Conservation (phyloP, 164 flowering plant genomes). For the Berberis thunbergii region DNA sequence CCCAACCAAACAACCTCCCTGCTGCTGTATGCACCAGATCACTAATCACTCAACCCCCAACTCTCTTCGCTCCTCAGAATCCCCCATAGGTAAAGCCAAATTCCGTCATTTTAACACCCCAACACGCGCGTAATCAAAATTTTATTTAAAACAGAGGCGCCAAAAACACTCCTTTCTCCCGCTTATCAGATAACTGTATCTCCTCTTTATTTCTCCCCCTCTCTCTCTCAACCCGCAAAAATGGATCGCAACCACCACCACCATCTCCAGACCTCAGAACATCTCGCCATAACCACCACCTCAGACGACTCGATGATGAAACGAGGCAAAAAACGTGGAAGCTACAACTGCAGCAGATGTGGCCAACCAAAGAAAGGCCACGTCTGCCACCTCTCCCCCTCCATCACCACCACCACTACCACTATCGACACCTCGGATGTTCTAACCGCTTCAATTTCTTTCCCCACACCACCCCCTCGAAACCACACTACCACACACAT, state of each 20-base stretch:
- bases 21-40: too few species aligned
- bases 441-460: neutral
- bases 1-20: too few species aligned
- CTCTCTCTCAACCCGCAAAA: slow-evolving; percentile 28
- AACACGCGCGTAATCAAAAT: neutral
- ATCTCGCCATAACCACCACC: slow-evolving; percentile 5
- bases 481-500: slow-evolving; percentile 10
- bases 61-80: too few species aligned
- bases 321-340: slow-evolving; percentile 69
- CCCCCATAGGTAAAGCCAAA: too few species aligned
- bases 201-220: slow-evolving; percentile 6
- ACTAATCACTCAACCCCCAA: too few species aligned
- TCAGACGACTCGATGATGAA: slow-evolving; percentile 9
- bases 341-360: slow-evolving; percentile 84
- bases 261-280: too few species aligned
- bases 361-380: slow-evolving; percentile 93
- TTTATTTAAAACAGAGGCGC: neutral
- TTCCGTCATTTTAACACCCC: too few species aligned
- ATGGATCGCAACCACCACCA: slow-evolving; percentile 3
- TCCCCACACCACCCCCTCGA: slow-evolving; percentile 7
- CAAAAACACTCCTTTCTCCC: neutral
- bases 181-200: neutral
- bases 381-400: slow-evolving; percentile 26
- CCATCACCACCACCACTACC: slow-evolving; percentile 6
- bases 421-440: neutral